Conservation (phyloP, 2,329 filamentous ascomycete species). For the Fusarium albosuccineum region DNA sequence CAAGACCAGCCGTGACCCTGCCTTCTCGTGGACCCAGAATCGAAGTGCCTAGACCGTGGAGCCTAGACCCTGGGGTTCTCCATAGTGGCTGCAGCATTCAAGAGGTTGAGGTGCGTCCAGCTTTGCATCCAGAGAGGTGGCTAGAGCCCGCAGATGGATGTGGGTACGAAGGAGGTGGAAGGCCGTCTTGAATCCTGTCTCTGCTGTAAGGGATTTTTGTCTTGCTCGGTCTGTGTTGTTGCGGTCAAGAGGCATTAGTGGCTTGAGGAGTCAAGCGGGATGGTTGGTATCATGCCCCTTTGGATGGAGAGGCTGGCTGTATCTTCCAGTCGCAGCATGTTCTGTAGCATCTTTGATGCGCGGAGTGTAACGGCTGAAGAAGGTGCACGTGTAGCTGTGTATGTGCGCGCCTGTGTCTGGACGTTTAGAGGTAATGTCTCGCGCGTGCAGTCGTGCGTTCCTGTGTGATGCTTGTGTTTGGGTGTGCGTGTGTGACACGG, state of each 20-base stretch:
- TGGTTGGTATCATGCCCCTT: not conserved
- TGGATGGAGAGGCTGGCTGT: conserved; percentile 19
- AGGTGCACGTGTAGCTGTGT: not conserved
- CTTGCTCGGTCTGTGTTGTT: not conserved
- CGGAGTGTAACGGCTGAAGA: conserved; percentile 1
- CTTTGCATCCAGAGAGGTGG: not conserved
- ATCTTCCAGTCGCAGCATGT: conserved; percentile 1
- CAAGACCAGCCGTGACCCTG: conserved; percentile 11
- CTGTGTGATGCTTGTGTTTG: not conserved
- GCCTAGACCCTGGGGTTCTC: conserved; percentile 27
- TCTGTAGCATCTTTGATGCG: not conserved
- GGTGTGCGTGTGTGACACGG: conserved; percentile 1
- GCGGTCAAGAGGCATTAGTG: not conserved
- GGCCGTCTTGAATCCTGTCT: not conserved
- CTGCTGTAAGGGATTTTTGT: conserved; percentile 7
- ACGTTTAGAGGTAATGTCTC: not conserved
- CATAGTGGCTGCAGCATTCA: conserved; percentile 23
- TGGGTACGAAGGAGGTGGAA: conserved; percentile 1
- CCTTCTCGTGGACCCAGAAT: conserved; percentile 30
- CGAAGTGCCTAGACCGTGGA: conserved; percentile 20
- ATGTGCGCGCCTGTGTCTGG: not conserved
- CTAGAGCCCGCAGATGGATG: conserved; percentile 2
- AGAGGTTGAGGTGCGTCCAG: conserved; percentile 26
- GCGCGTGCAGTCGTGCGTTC: not conserved
- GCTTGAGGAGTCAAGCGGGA: not conserved